Evolutionary conservation across 441 rosid species (phyloP).

Genomic region (Croton laevigatus): DNA sequence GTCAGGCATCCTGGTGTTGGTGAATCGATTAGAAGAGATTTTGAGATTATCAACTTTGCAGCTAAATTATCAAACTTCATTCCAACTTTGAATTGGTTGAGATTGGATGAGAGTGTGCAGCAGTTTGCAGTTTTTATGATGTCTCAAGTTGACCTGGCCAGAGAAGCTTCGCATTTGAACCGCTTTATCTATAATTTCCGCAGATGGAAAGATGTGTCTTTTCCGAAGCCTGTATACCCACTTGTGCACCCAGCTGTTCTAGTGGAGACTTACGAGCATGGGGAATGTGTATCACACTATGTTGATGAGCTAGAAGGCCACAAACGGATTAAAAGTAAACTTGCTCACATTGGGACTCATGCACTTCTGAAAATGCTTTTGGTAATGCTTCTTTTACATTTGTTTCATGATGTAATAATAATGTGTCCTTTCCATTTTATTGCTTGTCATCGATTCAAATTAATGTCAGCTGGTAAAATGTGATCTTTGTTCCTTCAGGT

Average conservation of each 20-base stretch:
- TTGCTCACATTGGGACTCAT: conserved; percentile 98
- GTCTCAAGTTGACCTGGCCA: conserved; percentile 99
- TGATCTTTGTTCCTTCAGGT: conserved; percentile 54
- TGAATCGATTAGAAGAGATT: conserved; percentile 95
- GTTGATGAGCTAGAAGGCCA: conserved; percentile 86
- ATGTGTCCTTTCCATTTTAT: neutral
- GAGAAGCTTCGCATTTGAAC: conserved; percentile 99
- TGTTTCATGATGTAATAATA: neutral
- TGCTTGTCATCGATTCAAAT: neutral
- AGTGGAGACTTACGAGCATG: conserved; percentile 96
- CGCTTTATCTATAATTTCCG: conserved; percentile 95
- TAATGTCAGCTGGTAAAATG: conserved; percentile 8
- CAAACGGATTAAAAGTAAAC: conserved; percentile 66
- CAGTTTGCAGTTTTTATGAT: conserved; percentile 98
- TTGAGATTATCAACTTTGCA: conserved; percentile 72
- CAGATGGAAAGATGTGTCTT: conserved; percentile 96
- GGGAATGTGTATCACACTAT: conserved; percentile 82
- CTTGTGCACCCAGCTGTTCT: conserved; percentile 99
- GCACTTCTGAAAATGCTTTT: conserved; percentile 99
- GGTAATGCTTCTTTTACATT: conserved; percentile 38
- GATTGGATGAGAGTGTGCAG: conserved; percentile 95
- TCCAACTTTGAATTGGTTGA: conserved; percentile 92
- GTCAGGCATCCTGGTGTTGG: conserved; percentile 99
- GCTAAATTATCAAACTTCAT: conserved; percentile 72
- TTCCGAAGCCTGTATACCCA: conserved; percentile 98